Base-by-base conservation (phyloP, 805 yeast species). In the Candida boidinii region DNA sequence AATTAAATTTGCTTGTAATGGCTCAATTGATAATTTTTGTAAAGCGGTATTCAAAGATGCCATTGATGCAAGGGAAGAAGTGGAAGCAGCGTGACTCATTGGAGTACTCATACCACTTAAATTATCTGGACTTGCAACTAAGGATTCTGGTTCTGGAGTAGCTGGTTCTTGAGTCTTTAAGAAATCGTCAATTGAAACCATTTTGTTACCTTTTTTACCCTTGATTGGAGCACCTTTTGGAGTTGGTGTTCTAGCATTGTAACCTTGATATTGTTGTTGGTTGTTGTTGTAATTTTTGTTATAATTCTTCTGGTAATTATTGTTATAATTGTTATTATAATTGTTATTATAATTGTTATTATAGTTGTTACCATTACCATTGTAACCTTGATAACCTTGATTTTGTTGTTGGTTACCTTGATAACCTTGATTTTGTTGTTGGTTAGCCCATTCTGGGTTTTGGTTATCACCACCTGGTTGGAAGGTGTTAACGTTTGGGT, bases 41-140 rank as follows among this genome's bases (percentile, higher is more conserved):
- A 87, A 65, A 4, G 92, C 83, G 24, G 79, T 71, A 44, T 74
- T 73, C 38, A 87, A 64, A 3, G 62, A 53, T 10, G 85, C 62
- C 45, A 88, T 64, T 2, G 95, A 81, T 8, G 87, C 72, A 5
- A 90, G 76, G n/a, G 73, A 66, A 17, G 6, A 12, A 17, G 60
- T 53, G 32, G 70, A 68, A 5, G 68, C n/a, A 2, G 54, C 39
- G 23, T 36, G 36, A 10, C 53, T 43, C 26, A 46, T 29, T 19
- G 62, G 54, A 19, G 54, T 48, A 20, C 41, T 42, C 27, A 39
- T 26, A 24, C 58, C 58, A 11, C 60, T 53, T 7, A 51, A 60
- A 39, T 32, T 46, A 42, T 33, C 49, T 32, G 58, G 67, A 17
- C 35, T 34, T 22, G 39, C 23, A 26, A 13, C 39, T 31, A 22